These are phyloP conservation scores for Apophysomyces variabilis DNA, from an alignment of 371 early-diverging fungal species.

Conservation along the genomic window DNA sequence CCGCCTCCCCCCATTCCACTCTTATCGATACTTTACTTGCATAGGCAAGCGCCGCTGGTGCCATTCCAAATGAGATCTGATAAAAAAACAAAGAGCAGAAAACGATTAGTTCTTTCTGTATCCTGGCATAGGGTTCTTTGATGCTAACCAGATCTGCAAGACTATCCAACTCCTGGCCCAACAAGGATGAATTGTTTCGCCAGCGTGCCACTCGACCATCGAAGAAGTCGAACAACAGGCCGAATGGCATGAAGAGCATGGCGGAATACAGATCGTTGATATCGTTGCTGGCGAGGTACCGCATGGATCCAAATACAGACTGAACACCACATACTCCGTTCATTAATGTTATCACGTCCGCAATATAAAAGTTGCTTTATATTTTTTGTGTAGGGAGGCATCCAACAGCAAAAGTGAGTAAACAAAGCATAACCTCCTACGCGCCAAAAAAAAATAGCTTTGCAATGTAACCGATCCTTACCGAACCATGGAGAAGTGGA, in stretches of 20 bases:
- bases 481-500: slow-evolving; percentile 27
- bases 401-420: background rate
- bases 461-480: background rate
- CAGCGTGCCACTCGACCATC: slow-evolving; percentile 92
- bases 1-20: background rate
- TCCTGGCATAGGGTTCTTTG: background rate
- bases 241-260: slow-evolving; percentile 78
- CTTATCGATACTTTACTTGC: slow-evolving; percentile 44
- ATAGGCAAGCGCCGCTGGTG: slow-evolving; percentile 86
- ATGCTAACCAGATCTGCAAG: slow-evolving; percentile 82
- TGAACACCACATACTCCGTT: slow-evolving; percentile 86
- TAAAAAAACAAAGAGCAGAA: background rate
- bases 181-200: slow-evolving; percentile 72
- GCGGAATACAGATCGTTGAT: slow-evolving; percentile 65
- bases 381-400: background rate
- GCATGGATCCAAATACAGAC: slow-evolving; percentile 82
- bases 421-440: background rate
- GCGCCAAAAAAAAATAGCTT: background rate
- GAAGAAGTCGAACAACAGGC: slow-evolving; percentile 82
- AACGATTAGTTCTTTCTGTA: background rate
- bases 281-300: slow-evolving; percentile 75
- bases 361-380: slow-evolving; percentile 75
- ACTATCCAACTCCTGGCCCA: slow-evolving; percentile 84
- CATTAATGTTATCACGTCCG: slow-evolving; percentile 86
- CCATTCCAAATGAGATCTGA: slow-evolving; percentile 84